Base-by-base conservation (phyloP, 2,329 filamentous ascomycete genomes). In the Diaporthe sp. region DNA sequence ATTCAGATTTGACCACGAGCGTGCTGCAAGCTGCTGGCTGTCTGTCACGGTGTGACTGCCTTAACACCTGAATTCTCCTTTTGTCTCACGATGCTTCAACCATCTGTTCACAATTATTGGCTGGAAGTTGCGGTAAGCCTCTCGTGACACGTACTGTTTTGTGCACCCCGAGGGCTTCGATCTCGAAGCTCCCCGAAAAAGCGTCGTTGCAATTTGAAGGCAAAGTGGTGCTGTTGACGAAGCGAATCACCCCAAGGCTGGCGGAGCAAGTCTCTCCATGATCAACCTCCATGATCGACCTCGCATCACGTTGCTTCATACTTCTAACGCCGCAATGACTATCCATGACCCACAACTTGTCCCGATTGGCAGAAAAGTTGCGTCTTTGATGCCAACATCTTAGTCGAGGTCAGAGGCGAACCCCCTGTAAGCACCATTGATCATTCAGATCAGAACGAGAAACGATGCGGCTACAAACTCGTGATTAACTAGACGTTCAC, bases 181-280 rank as follows among this genome's bases (percentile, higher is more conserved):
- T 71, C 57, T 28, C 19, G 35, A 22, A 6, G 22, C 35, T 25
- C 33, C 22, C 19, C 42, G 30, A 33, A 10, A 13, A 61, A 64
- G 33, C 13, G 69, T 45, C 25, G 33, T 35, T 47, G 28, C 19
- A 45, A 25, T 22, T 64, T 22, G 30, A 25, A 54, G 15, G 17
- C 19, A 45, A 28, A 33, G 45, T 12, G 19, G 45, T 35, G 17
- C 45, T 40, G 42, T 28, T 40, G 15, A 35, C 45, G 33, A 19
- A 25, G 25, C 50, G 28, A 42, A 25, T 55, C 10, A 7, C 35
- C 47, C 13, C 22, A 55, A 25, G 22, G 45, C 45, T 17, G 40
- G 30, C 57, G 57, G 70, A 64, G 45, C 47, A 19, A 60, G 64
- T 50, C 42, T 67, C n/a, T 61, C 72, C 61, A 61, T 70, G 40